phyloP scores from a whole-genome alignment of 1,284 basidiomycete species.

The Boletellus sp. region DNA sequence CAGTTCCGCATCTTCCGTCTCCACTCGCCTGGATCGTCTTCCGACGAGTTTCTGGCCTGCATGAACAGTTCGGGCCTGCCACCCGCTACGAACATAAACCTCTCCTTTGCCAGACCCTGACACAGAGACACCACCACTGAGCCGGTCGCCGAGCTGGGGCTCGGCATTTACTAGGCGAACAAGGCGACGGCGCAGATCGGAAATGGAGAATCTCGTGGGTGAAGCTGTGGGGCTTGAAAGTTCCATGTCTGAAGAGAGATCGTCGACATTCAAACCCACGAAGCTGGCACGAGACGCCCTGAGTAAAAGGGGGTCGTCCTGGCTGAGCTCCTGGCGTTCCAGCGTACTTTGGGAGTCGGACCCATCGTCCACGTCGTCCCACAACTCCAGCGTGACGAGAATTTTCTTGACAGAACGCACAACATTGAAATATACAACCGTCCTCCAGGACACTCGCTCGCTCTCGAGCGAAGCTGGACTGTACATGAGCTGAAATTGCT shows the following conservation, averaged over 20 bases:
- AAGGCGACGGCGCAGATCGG: slow-evolving; percentile 55
- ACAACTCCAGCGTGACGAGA: slow-evolving; percentile 62
- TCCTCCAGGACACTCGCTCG: slow-evolving; percentile 76
- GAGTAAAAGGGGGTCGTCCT: slow-evolving; percentile 21
- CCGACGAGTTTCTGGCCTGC: slow-evolving; percentile 37
- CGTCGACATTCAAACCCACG: slow-evolving; percentile 5
- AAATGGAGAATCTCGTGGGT: slow-evolving; percentile 35
- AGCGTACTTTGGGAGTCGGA: slow-evolving; percentile 37
- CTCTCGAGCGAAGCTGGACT: slow-evolving; percentile 70
- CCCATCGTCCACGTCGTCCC: slow-evolving; percentile 59
- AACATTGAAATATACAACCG: slow-evolving; percentile 82
- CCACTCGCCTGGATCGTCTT: slow-evolving; percentile 22
- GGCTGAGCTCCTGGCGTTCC: slow-evolving; percentile 31
- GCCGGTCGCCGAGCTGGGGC: slow-evolving; percentile 58
- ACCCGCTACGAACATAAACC: slow-evolving; percentile 73
- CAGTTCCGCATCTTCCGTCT: slow-evolving; percentile 12
- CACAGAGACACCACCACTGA: slow-evolving; percentile 68
- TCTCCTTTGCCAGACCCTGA: slow-evolving; percentile 69
- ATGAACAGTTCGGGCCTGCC: slow-evolving; percentile 66
- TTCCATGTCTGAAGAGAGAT: slow-evolving; percentile 14
- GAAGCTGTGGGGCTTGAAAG: slow-evolving; percentile 22
- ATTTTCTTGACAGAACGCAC: slow-evolving; percentile 75
- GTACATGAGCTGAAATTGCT: slow-evolving; percentile 85
- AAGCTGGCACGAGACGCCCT: slow-evolving; percentile 17
- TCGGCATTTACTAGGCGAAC: slow-evolving; percentile 61